These are phyloP conservation scores for Ustilago bromivora DNA, from an alignment of 1,284 basidiomycete genomes.

Conservation along the genomic window DNA sequence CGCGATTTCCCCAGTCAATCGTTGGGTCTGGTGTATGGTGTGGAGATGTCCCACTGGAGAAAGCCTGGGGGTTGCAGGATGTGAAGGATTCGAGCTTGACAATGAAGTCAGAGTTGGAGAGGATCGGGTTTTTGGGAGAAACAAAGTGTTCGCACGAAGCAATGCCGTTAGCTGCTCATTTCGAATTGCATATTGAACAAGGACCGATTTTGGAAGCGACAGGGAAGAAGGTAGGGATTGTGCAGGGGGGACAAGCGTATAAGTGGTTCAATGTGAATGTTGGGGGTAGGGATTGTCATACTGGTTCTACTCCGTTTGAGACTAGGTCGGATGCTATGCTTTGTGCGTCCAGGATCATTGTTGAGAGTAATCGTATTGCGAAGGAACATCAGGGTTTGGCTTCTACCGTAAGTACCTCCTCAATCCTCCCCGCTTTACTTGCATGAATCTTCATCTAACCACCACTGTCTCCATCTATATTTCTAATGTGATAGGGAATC, in stretches of 20 bases:
- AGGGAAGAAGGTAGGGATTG: slow-evolving; percentile 38
- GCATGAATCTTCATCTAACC: not conserved
- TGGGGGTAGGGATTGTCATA: slow-evolving; percentile 39
- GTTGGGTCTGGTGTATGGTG: slow-evolving; percentile 66
- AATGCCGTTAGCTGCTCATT: slow-evolving; percentile 42
- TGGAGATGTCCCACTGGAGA: slow-evolving; percentile 38
- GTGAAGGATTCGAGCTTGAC: slow-evolving; percentile 35
- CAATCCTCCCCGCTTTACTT: too few relatives aligned
- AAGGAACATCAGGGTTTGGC: slow-evolving; percentile 38
- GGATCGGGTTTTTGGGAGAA: slow-evolving; percentile 37
- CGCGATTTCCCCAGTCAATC: slow-evolving; percentile 51
- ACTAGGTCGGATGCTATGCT: slow-evolving; percentile 48
- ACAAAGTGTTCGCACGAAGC: slow-evolving; percentile 38
- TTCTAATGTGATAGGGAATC: slow-evolving; percentile 18
- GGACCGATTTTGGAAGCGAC: slow-evolving; percentile 43
- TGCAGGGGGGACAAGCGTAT: slow-evolving; percentile 46
- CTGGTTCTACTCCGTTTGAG: slow-evolving; percentile 44
- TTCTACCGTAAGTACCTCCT: slow-evolving; percentile 30
- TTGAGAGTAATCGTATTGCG: slow-evolving; percentile 45
- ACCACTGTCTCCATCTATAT: too few relatives aligned
- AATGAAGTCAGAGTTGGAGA: slow-evolving; percentile 43
- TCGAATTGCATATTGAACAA: slow-evolving; percentile 52
- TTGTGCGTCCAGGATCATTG: slow-evolving; percentile 42
- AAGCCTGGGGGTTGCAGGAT: slow-evolving; percentile 37
- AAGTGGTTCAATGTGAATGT: slow-evolving; percentile 53